Evolutionary conservation across 2,329 filamentous ascomycete genomes (phyloP), one percentile per base, ranked within the genome.

Genomic region (Penicillium sp.): DNA sequence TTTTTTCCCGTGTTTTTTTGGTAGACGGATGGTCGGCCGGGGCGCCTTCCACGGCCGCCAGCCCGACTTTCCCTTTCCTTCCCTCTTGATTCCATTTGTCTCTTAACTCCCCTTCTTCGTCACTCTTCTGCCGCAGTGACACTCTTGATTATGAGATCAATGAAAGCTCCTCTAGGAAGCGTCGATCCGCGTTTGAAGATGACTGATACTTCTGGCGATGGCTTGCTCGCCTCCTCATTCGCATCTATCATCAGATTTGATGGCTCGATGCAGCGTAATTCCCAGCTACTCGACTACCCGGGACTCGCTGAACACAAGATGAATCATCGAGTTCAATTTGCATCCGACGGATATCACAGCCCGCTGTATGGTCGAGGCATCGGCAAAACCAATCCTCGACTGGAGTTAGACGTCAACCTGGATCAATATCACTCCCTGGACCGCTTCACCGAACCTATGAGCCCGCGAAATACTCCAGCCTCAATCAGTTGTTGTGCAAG

Each of bases 401-500:
- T 68, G 4, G 68, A 68, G 43, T 52, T 68, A 19, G 64, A 70
- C 55, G 64, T 56, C 35, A 52, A 55, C n/a, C 35, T 65, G 54
- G 67, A 70, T 57, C 63, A 61, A 22, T 65, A 61, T 37, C 62
- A 67, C 43, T 49, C 53, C 5, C 64, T 68, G 25, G 68, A 69
- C 25, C 59, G 61, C 4, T 52, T 64, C 52, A 14, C 51, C 19
- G 65, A 67, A 35, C 59, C 59, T 2, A 33, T 52, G 45, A 64
- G 63, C 25, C 68, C 67, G 10, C 65, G 65, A 25, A 68, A 68
- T 35, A 67, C 68, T 10, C 65, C 66, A 1, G 60, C 59, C 10
- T 65, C 68, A 35, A 51, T 57, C 48, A 64, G 61, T 45, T 59
- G 51, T 22, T 42, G 51, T 37, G 52, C 48, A 0, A 63, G 62